Percentiles rank a stretch among this genome's conserved stretches.
Conservation (phyloP, 2,329 filamentous ascomycete genomes). For the Penicillium fuscoglaucum region DNA sequence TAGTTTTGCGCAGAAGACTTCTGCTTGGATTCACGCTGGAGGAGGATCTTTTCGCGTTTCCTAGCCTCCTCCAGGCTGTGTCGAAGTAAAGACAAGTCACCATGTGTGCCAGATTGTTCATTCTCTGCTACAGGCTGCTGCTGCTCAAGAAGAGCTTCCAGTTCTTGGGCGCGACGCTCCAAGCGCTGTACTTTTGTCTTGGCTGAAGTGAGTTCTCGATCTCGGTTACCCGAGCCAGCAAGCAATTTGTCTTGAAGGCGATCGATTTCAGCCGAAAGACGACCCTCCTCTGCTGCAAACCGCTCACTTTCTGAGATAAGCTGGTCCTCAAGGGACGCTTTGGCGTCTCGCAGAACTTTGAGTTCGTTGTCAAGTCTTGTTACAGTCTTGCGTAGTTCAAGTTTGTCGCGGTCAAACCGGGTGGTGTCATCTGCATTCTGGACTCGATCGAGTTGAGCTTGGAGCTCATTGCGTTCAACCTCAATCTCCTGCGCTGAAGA, state of each 20-base stretch:
- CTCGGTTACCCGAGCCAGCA: conserved; percentile 40
- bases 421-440: conserved; percentile 59
- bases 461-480: conserved; percentile 67
- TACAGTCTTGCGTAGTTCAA: conserved; percentile 67
- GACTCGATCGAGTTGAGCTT: conserved; percentile 58
- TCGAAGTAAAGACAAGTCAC: conserved; percentile 61
- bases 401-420: conserved; percentile 66
- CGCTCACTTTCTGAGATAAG: conserved; percentile 67
- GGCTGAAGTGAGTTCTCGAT: conserved; percentile 52
- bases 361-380: conserved; percentile 68
- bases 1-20: conserved; percentile 63
- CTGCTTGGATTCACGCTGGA: conserved; percentile 65
- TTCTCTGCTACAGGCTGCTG: conserved; percentile 51
- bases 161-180: conserved; percentile 56
- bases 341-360: conserved; percentile 65
- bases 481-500: conserved; percentile 59
- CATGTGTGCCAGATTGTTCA: conserved; percentile 35
- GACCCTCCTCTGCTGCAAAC: conserved; percentile 65
- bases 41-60: conserved; percentile 64
- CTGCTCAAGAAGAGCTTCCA: conserved; percentile 56
- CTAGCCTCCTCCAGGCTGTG: conserved; percentile 64
- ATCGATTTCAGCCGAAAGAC: conserved; percentile 52
- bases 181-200: conserved; percentile 65
- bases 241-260: conserved; percentile 55
- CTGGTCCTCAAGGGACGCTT: conserved; percentile 61